Percentiles rank a stretch among this genome's conserved stretches.
Conservation (phyloP, 2,329 filamentous ascomycete genomes). For the Diplodia scrobiculata region DNA sequence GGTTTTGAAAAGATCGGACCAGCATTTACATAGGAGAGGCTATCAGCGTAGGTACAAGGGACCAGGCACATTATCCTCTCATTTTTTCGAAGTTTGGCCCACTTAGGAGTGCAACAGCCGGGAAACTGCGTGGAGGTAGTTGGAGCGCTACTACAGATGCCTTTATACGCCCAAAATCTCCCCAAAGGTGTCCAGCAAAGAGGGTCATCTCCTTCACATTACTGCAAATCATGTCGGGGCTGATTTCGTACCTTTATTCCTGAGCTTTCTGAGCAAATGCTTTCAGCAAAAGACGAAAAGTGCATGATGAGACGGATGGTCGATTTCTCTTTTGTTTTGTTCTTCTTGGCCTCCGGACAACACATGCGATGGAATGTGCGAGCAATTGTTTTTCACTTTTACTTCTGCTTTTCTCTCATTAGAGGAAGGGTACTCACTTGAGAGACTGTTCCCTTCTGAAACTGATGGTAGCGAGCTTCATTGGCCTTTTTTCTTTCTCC, state of each 20-base stretch:
- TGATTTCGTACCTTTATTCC: neutral
- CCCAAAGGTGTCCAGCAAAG: neutral
- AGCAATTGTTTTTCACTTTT: neutral
- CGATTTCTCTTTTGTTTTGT: neutral
- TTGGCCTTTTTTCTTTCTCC: neutral
- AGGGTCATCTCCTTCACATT: neutral
- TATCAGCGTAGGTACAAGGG: neutral
- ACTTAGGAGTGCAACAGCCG: neutral
- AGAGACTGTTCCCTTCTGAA: neutral
- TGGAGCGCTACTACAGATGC: neutral
- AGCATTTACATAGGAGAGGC: constrained; percentile 6
- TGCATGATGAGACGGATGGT: neutral
- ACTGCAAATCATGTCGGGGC: neutral
- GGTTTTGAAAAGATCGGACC: constrained; percentile 1
- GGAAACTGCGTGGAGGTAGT: neutral
- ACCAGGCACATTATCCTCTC: neutral
- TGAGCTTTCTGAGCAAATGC: neutral
- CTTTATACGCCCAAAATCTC: neutral
- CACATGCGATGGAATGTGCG: neutral
- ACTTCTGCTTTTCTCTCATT: neutral
- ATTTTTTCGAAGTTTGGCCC: neutral
- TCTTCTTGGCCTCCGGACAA: neutral
- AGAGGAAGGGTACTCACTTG: neutral
- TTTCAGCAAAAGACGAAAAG: neutral
- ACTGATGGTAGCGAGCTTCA: neutral